These are phyloP conservation scores for Anacardium occidentale DNA, from an alignment of 345 rosid species.

Conservation along the genomic window DNA sequence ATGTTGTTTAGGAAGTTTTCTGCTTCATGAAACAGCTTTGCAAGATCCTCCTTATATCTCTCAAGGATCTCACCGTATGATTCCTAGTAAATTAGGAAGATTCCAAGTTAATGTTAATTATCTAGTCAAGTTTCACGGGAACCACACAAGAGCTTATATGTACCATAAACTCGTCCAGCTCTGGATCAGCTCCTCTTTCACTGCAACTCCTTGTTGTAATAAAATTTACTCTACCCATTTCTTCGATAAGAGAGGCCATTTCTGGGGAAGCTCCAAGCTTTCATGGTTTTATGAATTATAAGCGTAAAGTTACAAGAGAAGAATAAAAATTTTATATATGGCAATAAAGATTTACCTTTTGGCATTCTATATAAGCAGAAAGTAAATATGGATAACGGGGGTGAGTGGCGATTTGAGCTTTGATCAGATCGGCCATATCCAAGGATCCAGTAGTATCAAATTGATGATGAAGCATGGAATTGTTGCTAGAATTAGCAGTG, in stretches of 20 bases:
- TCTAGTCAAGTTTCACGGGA: slow-evolving; percentile 4
- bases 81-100: slow-evolving; percentile 27
- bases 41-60: slow-evolving; percentile 59
- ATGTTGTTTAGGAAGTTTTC: slow-evolving; percentile 53
- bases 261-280: slow-evolving; percentile 68
- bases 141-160: background rate
- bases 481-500: background rate
- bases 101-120: background rate
- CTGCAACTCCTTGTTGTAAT: slow-evolving; percentile 19
- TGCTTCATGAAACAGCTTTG: slow-evolving; percentile 63
- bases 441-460: slow-evolving; percentile 29
- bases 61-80: slow-evolving; percentile 59
- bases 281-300: no score
- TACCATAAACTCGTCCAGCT: slow-evolving; percentile 73
- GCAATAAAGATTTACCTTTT: slow-evolving; percentile 40
- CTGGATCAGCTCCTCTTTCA: slow-evolving; percentile 60
- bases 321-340: background rate
- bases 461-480: slow-evolving; percentile 19
- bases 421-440: slow-evolving; percentile 44
- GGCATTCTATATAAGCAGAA: slow-evolving; percentile 58
- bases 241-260: slow-evolving; percentile 48
- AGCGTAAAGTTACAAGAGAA: background rate
- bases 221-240: slow-evolving; percentile 38
- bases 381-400: slow-evolving; percentile 58
- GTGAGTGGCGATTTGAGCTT: slow-evolving; percentile 62